These are phyloP conservation scores for Rhodomyrtus tomentosa DNA, from an alignment of 345 rosid genomes.

Conservation along the genomic window DNA sequence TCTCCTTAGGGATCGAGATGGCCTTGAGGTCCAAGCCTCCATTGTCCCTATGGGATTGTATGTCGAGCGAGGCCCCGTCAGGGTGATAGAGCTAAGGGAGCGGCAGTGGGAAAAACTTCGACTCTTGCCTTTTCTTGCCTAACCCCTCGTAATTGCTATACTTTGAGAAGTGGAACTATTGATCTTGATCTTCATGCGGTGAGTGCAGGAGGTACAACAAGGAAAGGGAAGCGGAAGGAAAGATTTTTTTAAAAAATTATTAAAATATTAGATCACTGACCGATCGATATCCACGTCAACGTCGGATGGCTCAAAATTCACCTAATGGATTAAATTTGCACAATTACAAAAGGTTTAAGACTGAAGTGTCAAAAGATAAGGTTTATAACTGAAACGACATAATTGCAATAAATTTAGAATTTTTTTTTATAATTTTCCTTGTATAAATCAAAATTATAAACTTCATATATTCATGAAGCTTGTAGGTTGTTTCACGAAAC, in stretches of 20 bases:
- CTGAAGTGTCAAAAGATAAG: no score
- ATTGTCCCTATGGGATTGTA: slow-evolving; percentile 68
- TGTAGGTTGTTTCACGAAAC: background rate
- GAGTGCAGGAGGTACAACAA: background rate
- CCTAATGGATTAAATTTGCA: no score
- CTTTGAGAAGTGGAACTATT: background rate
- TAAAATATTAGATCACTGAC: no score
- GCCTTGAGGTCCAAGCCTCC: slow-evolving; percentile 88
- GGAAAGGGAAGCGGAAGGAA: no score
- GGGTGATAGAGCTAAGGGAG: slow-evolving; percentile 41
- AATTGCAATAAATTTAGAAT: no score
- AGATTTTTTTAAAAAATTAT: no score
- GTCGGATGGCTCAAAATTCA: no score
- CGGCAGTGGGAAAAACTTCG: slow-evolving; percentile 64
- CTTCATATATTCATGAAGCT: background rate
- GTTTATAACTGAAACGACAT: no score
- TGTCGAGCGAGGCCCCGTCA: slow-evolving; percentile 42
- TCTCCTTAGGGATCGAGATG: slow-evolving; percentile 53
- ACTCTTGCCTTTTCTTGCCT: background rate
- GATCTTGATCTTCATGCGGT: background rate
- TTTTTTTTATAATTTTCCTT: no score
- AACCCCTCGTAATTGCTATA: background rate
- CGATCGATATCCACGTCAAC: no score
- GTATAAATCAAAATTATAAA: background rate
- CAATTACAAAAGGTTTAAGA: no score